Base-by-base conservation (phyloP, 169 alveolate genomes). In the Ichthyophthirius multifiliis region DNA sequence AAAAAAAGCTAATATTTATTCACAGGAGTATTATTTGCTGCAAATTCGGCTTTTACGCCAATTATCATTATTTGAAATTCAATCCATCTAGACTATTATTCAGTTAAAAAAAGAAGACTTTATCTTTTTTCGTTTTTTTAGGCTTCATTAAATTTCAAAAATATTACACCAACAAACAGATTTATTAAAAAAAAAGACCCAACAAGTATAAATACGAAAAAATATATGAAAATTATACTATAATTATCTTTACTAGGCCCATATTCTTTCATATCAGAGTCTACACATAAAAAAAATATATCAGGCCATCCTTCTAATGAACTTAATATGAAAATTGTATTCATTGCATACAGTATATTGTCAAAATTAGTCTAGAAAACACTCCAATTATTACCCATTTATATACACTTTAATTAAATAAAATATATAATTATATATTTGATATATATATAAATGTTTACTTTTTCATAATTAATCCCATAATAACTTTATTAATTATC, bases 241-340 rank as follows among this genome's bases (percentile, higher is more conserved):
- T 47, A 20, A n/a, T 55, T 4, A 13, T 55, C 15, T 18, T 55
- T 55, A 20, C 13, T 9, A 41, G 81, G 81, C 12, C 46, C 27
- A 13, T n/a, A 27, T 43, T 74, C 71, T 16, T 43, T 44, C 0
- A 31, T 63, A 44, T 43, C 67, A 43, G 64, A 20, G 31, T 74
- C 81, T 10, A 74, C 35, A 4, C 71, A 65, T 44, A 16, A 23
- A 45, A 27, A 62, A 75, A 76, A 55, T 45, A 48, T 48, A 20
- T 39, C 64, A 13, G 46, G 18, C 83, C 83, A 76, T 20, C 83
- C 83, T 31, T 76, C 83, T 7, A 71, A 43, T 16, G 83, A 55
- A 18, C 74, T 37, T 15, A 76, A 23, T 12, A 63, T 76, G 43
- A 62, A 76, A 34, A 76, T 30, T 35, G 76, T 32, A 15, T 30